These are phyloP conservation scores for Bathelium albidoporum DNA, from an alignment of 495 filamentous ascomycete species.

Conservation along the genomic window DNA sequence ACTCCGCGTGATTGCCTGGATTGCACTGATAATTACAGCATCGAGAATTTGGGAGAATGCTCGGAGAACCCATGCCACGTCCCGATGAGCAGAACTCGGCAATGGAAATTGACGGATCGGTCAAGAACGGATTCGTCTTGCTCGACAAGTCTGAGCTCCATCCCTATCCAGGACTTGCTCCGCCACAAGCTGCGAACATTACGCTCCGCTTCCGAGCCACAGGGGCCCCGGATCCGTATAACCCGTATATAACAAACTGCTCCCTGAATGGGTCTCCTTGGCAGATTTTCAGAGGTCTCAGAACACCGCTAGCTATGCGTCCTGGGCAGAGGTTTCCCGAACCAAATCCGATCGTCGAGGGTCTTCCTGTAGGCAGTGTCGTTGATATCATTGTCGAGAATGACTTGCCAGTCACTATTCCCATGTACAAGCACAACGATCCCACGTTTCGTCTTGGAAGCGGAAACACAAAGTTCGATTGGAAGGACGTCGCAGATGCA, in stretches of 20 bases:
- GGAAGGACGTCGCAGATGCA: neutral
- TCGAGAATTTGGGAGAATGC: neutral
- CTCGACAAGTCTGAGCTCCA: neutral
- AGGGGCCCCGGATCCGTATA: neutral
- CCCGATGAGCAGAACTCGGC: neutral
- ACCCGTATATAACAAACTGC: neutral
- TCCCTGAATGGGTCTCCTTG: neutral
- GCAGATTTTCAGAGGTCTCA: neutral
- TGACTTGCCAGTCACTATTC: neutral
- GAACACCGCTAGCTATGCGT: neutral
- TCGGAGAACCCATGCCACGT: neutral
- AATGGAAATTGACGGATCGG: neutral
- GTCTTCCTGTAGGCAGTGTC: neutral
- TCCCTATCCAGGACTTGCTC: neutral
- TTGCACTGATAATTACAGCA: neutral
- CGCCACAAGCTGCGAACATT: neutral
- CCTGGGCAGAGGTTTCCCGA: neutral
- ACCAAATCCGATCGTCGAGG: neutral
- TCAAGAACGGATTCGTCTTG: neutral
- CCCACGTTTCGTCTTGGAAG: neutral
- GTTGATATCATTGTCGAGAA: conserved; percentile 1
- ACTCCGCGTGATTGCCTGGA: neutral
- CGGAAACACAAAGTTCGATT: neutral
- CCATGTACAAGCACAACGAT: conserved; percentile 4
- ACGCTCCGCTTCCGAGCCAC: conserved; percentile 1